phyloP scores from a whole-genome alignment of 306 rosid genomes.

The Vigna mungo region DNA sequence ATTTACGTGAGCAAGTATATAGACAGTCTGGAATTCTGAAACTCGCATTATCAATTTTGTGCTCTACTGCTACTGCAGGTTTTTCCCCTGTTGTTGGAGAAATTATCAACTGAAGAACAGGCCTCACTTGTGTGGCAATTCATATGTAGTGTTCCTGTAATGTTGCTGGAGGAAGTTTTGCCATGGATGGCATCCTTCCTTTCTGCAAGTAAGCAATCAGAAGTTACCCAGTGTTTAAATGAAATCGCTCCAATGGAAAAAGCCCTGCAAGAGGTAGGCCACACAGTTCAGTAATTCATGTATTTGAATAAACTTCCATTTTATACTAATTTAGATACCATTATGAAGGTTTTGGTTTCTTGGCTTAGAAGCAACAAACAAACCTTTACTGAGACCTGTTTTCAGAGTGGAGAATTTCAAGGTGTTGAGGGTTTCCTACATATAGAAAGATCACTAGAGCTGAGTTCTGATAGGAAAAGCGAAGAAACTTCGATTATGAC shows the following conservation, averaged over 20 bases:
- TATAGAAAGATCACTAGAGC: conserved; percentile 48
- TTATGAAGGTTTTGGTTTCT: conserved; percentile 75
- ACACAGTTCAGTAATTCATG: conserved; percentile 31
- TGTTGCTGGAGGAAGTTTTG: conserved; percentile 69
- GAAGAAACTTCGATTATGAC: conserved; percentile 47
- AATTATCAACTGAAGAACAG: conserved; percentile 71
- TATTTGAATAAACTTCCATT: conserved; percentile 19
- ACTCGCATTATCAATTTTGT: conserved; percentile 15
- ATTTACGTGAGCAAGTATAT: conserved; percentile 18
- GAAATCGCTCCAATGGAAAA: conserved; percentile 74
- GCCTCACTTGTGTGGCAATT: conserved; percentile 90
- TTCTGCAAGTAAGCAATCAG: conserved; percentile 64
- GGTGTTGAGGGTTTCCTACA: conserved; percentile 46
- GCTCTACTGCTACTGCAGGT: conserved; percentile 60
- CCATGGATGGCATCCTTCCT: conserved; percentile 81
- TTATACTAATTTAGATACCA: conserved; percentile 47
- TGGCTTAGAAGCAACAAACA: conserved; percentile 64
- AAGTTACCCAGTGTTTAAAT: conserved; percentile 61
- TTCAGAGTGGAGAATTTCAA: conserved; percentile 52
- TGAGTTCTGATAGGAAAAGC: conserved; percentile 48
- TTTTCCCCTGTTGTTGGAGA: conserved; percentile 77
- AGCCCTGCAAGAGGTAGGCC: conserved; percentile 77
- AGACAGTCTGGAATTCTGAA: conserved; percentile 35
- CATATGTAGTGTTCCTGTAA: conserved; percentile 82
- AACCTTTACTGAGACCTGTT: conserved; percentile 33